Conservation (phyloP, 257 asterid genomes). For the Rubia yunnanensis region DNA sequence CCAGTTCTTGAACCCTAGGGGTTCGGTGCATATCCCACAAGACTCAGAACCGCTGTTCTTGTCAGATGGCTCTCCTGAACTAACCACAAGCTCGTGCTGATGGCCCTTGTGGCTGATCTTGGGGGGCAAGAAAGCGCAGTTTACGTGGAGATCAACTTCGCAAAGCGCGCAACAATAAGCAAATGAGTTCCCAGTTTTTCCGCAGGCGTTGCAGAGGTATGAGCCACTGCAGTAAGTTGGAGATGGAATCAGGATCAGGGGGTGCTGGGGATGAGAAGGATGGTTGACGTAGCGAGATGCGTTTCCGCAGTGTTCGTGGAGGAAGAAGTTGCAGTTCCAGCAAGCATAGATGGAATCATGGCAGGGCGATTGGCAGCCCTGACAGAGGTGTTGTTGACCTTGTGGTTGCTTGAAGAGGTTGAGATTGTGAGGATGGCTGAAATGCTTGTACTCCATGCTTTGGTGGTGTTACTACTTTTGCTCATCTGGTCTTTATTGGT, state of each 20-base stretch:
- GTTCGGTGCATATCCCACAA: slow-evolving; percentile 39
- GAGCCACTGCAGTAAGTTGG: slow-evolving; percentile 64
- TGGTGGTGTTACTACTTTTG: too few relatives aligned
- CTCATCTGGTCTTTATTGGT: not conserved
- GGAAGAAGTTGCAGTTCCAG: slow-evolving; percentile 54
- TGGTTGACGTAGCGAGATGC: slow-evolving; percentile 53
- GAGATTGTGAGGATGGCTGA: slow-evolving; percentile 55
- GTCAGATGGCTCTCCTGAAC: slow-evolving; percentile 3
- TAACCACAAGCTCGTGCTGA: slow-evolving; percentile 31
- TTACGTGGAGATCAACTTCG: slow-evolving; percentile 57
- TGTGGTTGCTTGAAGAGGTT: slow-evolving; percentile 32
- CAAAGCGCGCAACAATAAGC: slow-evolving; percentile 51
- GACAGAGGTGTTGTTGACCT: slow-evolving; percentile 41
- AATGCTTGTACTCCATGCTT: slow-evolving; percentile 38
- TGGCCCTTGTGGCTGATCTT: slow-evolving; percentile 31
- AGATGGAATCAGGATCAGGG: slow-evolving; percentile 37
- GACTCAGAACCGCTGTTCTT: slow-evolving; percentile 4
- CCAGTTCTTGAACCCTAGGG: slow-evolving; percentile 35
- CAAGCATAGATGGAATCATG: slow-evolving; percentile 44
- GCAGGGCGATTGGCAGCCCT: slow-evolving; percentile 47
- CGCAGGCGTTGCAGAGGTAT: slow-evolving; percentile 52
- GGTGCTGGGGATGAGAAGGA: slow-evolving; percentile 46
- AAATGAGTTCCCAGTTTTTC: slow-evolving; percentile 38
- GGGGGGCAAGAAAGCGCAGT: slow-evolving; percentile 43
- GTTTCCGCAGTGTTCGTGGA: slow-evolving; percentile 67